Conservation (phyloP, 768 basidiomycete species). For the Lentinula lateritia region DNA sequence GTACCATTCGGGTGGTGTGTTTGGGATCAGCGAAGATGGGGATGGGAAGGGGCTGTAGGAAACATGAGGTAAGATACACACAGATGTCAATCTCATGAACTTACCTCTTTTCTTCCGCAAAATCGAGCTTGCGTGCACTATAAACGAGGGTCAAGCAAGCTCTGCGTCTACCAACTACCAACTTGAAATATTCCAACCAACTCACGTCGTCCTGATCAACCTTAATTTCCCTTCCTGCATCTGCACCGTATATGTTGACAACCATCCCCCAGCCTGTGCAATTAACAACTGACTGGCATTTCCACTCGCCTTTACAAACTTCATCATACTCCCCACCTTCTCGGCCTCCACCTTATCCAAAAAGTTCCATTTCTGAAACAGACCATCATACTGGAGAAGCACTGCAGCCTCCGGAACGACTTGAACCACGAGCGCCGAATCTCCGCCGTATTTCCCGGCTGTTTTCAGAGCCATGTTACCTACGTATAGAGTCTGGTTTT, state of each 20-base stretch:
- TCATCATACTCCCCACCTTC: not conserved
- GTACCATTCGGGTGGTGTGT: constrained; percentile 4
- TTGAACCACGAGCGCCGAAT: constrained; percentile 63
- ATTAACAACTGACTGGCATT: constrained; percentile 66
- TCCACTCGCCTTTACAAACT: constrained; percentile 53
- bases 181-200: not conserved
- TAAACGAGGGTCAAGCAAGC: not conserved
- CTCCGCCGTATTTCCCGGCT: constrained; percentile 23
- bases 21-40: too few relatives aligned
- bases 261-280: constrained; percentile 47
- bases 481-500: constrained; percentile 57
- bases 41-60: not conserved
- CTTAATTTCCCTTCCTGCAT: constrained; percentile 18
- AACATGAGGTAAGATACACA: not conserved
- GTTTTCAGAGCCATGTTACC: constrained; percentile 44
- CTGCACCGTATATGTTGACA: constrained; percentile 39
- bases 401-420: constrained; percentile 56
- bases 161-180: not conserved
- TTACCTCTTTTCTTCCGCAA: not conserved
- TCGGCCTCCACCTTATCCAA: constrained; percentile 35
- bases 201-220: constrained; percentile 27
- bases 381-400: constrained; percentile 51
- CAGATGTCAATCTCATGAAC: too few relatives aligned
- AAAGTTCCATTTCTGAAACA: constrained; percentile 34
- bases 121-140: not conserved